These are phyloP conservation scores for Metarhizium robertsii DNA, from an alignment of 2,329 filamentous ascomycete species.

Conservation along the genomic window DNA sequence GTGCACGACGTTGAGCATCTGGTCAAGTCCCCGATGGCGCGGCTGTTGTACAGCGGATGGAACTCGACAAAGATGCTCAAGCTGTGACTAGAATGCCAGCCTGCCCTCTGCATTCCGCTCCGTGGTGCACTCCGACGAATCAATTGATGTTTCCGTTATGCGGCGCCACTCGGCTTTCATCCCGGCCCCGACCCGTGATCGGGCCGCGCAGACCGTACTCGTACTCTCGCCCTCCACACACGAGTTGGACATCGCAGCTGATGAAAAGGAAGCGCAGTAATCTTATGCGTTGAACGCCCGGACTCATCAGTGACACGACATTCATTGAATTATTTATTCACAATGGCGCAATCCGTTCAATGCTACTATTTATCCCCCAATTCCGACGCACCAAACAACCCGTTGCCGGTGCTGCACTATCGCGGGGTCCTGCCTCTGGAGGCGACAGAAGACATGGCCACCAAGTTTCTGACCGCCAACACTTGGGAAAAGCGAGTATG, in stretches of 20 bases:
- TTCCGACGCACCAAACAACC: slow-evolving; percentile 12
- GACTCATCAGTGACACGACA: no score
- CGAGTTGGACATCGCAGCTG: not conserved
- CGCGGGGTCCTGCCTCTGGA: slow-evolving; percentile 9
- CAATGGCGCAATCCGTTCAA: slow-evolving; percentile 7
- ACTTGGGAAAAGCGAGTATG: slow-evolving; percentile 14
- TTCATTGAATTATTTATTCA: not conserved
- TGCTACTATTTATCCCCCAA: slow-evolving; percentile 11
- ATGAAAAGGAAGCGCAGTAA: no score
- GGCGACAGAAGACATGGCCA: slow-evolving; percentile 8
- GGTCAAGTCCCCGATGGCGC: no score
- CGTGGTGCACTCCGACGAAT: not conserved
- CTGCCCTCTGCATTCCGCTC: no score
- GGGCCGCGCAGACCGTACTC: not conserved
- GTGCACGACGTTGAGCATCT: no score
- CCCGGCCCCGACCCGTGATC: not conserved
- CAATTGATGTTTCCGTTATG: no score
- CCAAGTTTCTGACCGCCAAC: slow-evolving; percentile 10
- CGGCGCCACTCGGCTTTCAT: not conserved
- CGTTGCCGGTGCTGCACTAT: slow-evolving; percentile 13
- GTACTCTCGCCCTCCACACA: not conserved
- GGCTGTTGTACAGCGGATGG: no score
- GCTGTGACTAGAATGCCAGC: no score
- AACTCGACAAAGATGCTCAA: no score
- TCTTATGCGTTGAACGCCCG: no score